Percentiles rank a stretch among this genome's conserved stretches.
These are phyloP conservation scores for Penstemon davidsonii DNA, from an alignment of 257 asterid species.

Conservation along the genomic window DNA sequence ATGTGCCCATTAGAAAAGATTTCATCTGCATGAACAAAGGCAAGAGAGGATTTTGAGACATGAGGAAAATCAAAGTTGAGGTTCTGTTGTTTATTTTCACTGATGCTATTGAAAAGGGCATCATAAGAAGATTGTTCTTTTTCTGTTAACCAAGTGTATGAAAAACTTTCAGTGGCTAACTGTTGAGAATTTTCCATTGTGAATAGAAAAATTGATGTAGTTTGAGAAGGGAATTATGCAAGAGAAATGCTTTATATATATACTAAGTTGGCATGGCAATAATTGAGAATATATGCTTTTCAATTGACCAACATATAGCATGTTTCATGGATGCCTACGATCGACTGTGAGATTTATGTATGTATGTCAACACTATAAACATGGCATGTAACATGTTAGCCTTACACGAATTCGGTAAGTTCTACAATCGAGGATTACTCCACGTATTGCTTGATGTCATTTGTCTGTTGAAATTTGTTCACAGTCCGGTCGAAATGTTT, in stretches of 20 bases:
- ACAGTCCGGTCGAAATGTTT: too few relatives aligned
- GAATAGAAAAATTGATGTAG: neutral
- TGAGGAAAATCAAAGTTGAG: slow-evolving; percentile 50
- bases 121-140: slow-evolving; percentile 33
- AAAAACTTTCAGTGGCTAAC: slow-evolving; percentile 66
- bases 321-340: slow-evolving; percentile 29
- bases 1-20: slow-evolving; percentile 58
- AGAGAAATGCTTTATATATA: slow-evolving; percentile 29
- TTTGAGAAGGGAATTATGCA: slow-evolving; percentile 21
- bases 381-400: slow-evolving; percentile 36
- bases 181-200: slow-evolving; percentile 55
- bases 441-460: too few relatives aligned
- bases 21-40: slow-evolving; percentile 59
- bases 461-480: too few relatives aligned
- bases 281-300: slow-evolving; percentile 7
- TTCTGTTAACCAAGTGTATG: slow-evolving; percentile 65
- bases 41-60: slow-evolving; percentile 29
- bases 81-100: slow-evolving; percentile 34
- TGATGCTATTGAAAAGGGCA: slow-evolving; percentile 24
- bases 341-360: slow-evolving; percentile 11
- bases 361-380: slow-evolving; percentile 29
- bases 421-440: neutral
- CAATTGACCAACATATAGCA: neutral
- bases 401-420: slow-evolving; percentile 35
- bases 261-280: slow-evolving; percentile 18